Percentiles rank a stretch among this genome's conserved stretches.
Evolutionary conservation across 768 basidiomycete genomes (phyloP).

Genomic region (Wakefieldia striispora): DNA sequence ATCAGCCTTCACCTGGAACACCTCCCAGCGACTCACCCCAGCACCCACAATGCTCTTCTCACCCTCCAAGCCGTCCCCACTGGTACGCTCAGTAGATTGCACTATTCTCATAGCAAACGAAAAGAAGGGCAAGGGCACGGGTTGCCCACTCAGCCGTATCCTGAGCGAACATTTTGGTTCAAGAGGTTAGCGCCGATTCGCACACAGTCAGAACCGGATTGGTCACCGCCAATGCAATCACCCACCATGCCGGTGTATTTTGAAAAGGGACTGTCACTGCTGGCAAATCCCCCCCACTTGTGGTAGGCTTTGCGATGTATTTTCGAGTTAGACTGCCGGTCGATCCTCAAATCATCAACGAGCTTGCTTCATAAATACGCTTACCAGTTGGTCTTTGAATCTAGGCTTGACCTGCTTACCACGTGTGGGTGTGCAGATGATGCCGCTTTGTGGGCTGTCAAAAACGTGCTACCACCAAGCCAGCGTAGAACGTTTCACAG

Average conservation of each 20-base stretch:
- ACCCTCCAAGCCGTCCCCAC: constrained; percentile 28
- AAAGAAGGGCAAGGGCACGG: background rate
- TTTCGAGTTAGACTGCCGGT: no score
- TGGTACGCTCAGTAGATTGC: constrained; percentile 15
- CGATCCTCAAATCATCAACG: no score
- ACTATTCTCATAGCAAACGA: constrained; percentile 1
- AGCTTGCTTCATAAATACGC: no score
- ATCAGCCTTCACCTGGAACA: constrained; percentile 35
- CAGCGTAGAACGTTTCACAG: no score
- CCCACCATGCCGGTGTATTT: background rate
- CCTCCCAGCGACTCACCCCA: constrained; percentile 53
- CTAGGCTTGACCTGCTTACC: no score
- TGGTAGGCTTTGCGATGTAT: no score
- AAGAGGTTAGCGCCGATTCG: no score
- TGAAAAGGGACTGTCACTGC: background rate
- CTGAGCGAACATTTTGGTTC: background rate
- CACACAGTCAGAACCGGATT: background rate
- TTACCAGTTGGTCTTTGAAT: no score
- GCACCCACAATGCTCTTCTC: constrained; percentile 50
- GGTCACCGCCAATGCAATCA: background rate
- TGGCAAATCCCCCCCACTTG: background rate
- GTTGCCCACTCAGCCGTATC: background rate
- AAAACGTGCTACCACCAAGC: no score
- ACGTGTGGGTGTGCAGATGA: no score
- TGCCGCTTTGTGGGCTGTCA: no score